Conservation (phyloP, 176 grass and related monocot genomes). For the Calamus simplicifolius region DNA sequence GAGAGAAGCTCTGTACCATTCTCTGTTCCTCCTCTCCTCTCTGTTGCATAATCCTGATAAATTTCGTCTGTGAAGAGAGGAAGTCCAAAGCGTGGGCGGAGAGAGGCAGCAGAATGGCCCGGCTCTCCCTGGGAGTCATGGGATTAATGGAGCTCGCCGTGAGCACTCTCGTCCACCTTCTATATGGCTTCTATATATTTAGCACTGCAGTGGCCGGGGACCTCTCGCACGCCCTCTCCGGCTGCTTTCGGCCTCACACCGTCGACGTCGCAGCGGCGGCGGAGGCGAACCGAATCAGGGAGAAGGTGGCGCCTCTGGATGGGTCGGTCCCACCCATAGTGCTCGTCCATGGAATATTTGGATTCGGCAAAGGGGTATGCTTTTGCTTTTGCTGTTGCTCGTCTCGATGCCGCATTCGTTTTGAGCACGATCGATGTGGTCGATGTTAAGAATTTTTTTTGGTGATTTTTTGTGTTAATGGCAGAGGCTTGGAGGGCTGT, state of each 20-base stretch:
- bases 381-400: too few relatives aligned
- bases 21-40: too few relatives aligned
- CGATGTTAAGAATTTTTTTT: background rate
- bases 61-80: too few relatives aligned
- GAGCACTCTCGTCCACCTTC: constrained; percentile 46
- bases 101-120: background rate
- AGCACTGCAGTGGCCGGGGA: constrained; percentile 36
- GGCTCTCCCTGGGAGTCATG: constrained; percentile 9
- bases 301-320: constrained; percentile 10
- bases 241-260: background rate
- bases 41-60: too few relatives aligned
- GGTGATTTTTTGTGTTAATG: background rate
- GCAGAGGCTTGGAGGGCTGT: constrained; percentile 70
- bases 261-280: background rate
- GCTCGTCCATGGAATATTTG: constrained; percentile 80
- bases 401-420: too few relatives aligned
- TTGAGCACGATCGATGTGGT: background rate
- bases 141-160: constrained; percentile 41
- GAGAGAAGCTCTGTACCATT: too few relatives aligned
- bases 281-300: background rate
- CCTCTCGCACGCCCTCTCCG: constrained; percentile 21
- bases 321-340: constrained; percentile 61
- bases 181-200: constrained; percentile 81
- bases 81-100: background rate
- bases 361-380: constrained; percentile 82